Evolutionary conservation across 1,284 basidiomycete species (phyloP).

Genomic region (Marasmius sp.): DNA sequence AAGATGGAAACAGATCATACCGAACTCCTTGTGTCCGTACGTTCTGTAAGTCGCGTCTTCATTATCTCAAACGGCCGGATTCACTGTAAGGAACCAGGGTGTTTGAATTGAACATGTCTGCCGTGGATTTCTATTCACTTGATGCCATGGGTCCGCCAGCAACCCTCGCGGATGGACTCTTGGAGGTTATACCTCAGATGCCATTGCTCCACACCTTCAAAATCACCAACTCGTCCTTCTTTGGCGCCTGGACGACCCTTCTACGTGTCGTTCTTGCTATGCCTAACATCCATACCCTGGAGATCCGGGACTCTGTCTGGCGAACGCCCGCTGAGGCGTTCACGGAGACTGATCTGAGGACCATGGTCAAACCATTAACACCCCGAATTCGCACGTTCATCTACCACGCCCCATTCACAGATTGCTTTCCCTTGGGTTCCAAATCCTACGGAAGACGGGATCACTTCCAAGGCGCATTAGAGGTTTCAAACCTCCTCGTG

Average conservation of each 20-base stretch:
- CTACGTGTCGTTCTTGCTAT: constrained; percentile 4
- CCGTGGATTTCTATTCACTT: constrained; percentile 2
- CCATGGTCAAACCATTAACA: not conserved
- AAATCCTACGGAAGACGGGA: constrained; percentile 12
- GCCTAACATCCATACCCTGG: constrained; percentile 5
- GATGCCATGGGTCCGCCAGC: constrained; percentile 4
- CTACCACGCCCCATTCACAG: constrained; percentile 12
- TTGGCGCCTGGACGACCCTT: constrained; percentile 11
- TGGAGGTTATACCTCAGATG: constrained; percentile 8
- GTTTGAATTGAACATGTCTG: constrained; percentile 11
- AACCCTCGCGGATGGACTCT: constrained; percentile 7
- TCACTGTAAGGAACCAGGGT: not conserved
- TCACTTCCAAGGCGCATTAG: constrained; percentile 8
- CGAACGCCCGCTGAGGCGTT: constrained; percentile 8
- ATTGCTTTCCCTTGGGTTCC: constrained; percentile 12
- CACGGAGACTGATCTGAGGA: not conserved
- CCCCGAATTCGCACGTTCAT: constrained; percentile 6
- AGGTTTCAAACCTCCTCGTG: constrained; percentile 8
- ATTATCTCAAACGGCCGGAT: not conserved
- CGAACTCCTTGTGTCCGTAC: constrained; percentile 8
- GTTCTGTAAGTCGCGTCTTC: not conserved
- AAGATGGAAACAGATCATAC: constrained; percentile 2
- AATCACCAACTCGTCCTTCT: constrained; percentile 9
- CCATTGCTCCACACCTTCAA: constrained; percentile 8
- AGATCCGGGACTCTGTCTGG: constrained; percentile 13